Evolutionary conservation across 768 basidiomycete species (phyloP).

Genomic region (Lentinula boryana): DNA sequence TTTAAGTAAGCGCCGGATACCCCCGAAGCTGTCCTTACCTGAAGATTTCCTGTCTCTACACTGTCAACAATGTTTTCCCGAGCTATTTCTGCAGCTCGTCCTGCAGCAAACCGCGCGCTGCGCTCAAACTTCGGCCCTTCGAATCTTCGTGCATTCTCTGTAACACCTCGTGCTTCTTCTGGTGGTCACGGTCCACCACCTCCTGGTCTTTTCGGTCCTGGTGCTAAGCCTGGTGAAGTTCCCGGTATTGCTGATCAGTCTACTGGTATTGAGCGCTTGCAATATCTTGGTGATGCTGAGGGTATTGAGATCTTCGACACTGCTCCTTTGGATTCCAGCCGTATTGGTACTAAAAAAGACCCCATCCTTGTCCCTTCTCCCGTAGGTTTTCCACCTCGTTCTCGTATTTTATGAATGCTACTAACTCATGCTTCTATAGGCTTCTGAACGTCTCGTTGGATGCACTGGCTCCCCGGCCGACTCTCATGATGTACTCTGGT

Average conservation of each 20-base stretch:
- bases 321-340: conserved; percentile 75
- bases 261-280: conserved; percentile 95
- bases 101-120: conserved; percentile 7
- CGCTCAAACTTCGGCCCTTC: conserved; percentile 13
- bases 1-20: not conserved
- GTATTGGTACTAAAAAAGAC: conserved; percentile 81
- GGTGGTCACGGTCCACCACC: conserved; percentile 48
- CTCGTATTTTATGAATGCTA: not conserved
- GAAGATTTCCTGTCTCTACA: not conserved
- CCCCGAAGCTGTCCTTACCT: not conserved
- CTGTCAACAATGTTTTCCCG: conserved; percentile 9
- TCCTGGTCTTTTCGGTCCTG: conserved; percentile 65
- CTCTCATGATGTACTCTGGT: conserved; percentile 92
- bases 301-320: conserved; percentile 89
- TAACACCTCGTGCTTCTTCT: conserved; percentile 48
- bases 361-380: conserved; percentile 85
- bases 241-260: conserved; percentile 87
- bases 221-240: conserved; percentile 67
- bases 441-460: conserved; percentile 78
- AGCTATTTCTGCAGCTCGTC: conserved; percentile 9
- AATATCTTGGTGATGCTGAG: conserved; percentile 83
- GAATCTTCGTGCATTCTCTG: conserved; percentile 52
- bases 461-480: conserved; percentile 95
- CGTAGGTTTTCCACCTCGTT: conserved; percentile 42
- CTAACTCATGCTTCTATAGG: conserved; percentile 36